Conservation (phyloP, 225 moss, liverwort and hornwort species). For the Bryoerythrophyllum caledonicum region DNA sequence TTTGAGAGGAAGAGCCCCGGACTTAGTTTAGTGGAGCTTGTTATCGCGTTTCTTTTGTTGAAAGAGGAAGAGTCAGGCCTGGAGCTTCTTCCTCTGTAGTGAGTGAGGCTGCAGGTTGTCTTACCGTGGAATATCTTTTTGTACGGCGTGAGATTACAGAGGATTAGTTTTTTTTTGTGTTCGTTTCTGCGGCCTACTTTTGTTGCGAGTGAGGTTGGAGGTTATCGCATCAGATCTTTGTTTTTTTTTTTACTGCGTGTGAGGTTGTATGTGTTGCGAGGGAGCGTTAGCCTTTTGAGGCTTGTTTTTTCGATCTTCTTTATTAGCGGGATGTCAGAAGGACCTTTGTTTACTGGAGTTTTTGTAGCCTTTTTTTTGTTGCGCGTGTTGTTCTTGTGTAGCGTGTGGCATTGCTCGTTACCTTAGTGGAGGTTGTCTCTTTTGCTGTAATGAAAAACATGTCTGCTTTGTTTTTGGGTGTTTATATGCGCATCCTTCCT, state of each 20-base stretch:
- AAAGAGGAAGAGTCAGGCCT: neutral
- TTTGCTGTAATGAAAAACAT: neutral
- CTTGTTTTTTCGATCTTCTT: neutral
- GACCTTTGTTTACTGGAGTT: neutral
- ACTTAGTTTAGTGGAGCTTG: neutral
- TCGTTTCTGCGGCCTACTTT: neutral
- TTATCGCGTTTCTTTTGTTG: neutral
- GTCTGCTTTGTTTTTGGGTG: too few species aligned
- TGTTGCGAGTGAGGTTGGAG: neutral
- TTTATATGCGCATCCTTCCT: neutral
- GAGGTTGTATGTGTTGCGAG: neutral
- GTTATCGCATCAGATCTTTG: neutral
- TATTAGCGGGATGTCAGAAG: neutral
- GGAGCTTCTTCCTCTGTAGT: neutral
- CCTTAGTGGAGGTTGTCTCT: neutral
- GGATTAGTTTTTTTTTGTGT: neutral
- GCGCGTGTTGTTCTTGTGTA: neutral
- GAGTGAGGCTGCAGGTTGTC: neutral
- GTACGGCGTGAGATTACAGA: neutral
- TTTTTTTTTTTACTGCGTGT: neutral
- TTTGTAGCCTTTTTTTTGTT: neutral
- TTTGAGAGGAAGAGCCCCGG: neutral
- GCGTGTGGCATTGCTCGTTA: neutral
- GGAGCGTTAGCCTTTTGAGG: neutral
- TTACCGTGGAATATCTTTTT: neutral